Evolutionary conservation across 2,329 filamentous ascomycete genomes (phyloP).

Genomic region (Calycina herbarum): DNA sequence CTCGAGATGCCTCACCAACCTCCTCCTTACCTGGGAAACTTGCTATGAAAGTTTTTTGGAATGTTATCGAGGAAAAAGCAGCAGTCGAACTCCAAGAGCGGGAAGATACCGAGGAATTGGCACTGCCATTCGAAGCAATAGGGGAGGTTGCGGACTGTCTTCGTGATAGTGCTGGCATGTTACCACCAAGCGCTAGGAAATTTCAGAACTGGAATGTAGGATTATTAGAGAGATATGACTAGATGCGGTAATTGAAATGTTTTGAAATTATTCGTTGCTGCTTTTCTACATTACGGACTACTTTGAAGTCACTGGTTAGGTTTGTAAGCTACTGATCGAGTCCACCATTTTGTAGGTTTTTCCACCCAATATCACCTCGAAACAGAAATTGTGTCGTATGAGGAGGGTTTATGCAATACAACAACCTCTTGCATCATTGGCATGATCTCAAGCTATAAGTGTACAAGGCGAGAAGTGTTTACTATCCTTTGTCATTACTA

Average conservation of each 20-base stretch:
- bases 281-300: too few species aligned
- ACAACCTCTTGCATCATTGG: too few species aligned
- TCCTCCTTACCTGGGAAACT: constrained; percentile 11
- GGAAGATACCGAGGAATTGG: constrained; percentile 53
- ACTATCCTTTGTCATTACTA: too few species aligned
- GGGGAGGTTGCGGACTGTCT: constrained; percentile 46
- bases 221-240: constrained; percentile 55
- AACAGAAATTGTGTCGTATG: too few species aligned
- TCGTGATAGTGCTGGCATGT: constrained; percentile 47
- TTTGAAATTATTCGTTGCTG: not conserved
- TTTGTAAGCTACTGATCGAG: too few species aligned
- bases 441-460: too few species aligned
- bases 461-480: too few species aligned
- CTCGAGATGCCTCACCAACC: not conserved
- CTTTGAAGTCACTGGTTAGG: too few species aligned
- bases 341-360: too few species aligned
- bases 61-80: constrained; percentile 19
- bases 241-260: not conserved
- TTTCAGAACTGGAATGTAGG: constrained; percentile 71
- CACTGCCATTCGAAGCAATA: constrained; percentile 53
- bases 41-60: constrained; percentile 36
- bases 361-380: too few species aligned
- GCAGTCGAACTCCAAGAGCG: constrained; percentile 19
- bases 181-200: constrained; percentile 56
- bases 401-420: too few species aligned